Evolutionary conservation across 2,329 filamentous ascomycete species (phyloP), one percentile per base, ranked within the genome.

Genomic region (Fusarium compactum): DNA sequence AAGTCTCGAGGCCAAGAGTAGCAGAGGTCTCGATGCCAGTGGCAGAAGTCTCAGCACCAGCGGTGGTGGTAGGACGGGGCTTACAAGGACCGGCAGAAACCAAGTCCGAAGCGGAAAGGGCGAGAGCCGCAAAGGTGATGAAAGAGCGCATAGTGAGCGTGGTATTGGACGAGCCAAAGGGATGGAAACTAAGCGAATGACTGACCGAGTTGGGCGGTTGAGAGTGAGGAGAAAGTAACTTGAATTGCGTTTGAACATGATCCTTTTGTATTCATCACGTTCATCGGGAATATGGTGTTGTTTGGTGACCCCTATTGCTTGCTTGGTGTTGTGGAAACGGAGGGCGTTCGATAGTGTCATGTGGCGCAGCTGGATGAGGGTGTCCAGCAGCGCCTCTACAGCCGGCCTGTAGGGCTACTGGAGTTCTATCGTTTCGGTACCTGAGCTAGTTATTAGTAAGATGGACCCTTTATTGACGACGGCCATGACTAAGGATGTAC

Each of bases 201-300:
- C 15, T 46, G 60, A 34, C 66, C 65, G 66, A 69, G 66, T 69
- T 69, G 65, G 66, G 20, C 66, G 60, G 61, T 65, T 65, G 48
- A 45, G 18, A 24, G 16, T 55, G 44, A 54, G 12, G 20, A 9
- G 12, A 29, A 46, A 25, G 6, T n/a, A 27, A 27, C 25, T 10
- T 27, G 9, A 38, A 7, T 11, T 24, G 16, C 16, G 24, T 27
- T 16, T 29, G 9, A n/a, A 9, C 18, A n/a, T 12, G 8, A 4
- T 14, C 9, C 20, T 65, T 29, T 24, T 60, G 52, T 65, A 47
- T 2, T 46, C 3, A 2, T 5, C 7, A 11, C 14, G 14, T 38
- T n/a, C 6, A 22, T 25, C 20, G n/a, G 3, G 18, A 18, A 8
- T 15, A 2, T 7, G n/a, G 20, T 11, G 2, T 12, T 5, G 14